Percentiles rank a stretch among this genome's conserved stretches.
Conservation (phyloP, 345 rosid species). For the Eucalyptus lansdowneana region DNA sequence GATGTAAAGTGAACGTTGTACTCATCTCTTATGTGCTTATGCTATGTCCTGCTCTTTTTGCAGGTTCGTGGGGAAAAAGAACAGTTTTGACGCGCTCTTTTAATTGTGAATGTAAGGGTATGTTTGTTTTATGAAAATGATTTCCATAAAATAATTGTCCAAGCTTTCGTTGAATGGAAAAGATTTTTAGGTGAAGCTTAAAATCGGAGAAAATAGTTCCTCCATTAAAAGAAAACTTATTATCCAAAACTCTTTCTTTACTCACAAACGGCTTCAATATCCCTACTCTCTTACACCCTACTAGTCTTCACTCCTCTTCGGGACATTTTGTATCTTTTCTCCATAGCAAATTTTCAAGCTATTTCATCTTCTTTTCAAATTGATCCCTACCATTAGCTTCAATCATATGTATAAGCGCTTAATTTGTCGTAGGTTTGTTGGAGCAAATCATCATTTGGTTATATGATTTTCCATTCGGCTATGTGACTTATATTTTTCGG, state of each 20-base stretch:
- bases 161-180: not conserved
- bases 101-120: not conserved
- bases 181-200: not conserved
- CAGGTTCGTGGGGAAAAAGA: not conserved
- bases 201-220: not conserved
- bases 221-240: not conserved
- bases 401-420: not conserved
- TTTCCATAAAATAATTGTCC: not conserved
- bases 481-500: not conserved
- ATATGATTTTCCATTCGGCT: not conserved
- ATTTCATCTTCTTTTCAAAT: not conserved
- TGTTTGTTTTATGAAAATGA: not conserved
- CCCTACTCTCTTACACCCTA: not conserved
- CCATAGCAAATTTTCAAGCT: not conserved
- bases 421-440: not conserved
- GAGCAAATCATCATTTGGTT: not conserved
- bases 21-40: not conserved
- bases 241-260: not conserved
- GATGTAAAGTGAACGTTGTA: not conserved
- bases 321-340: not conserved
- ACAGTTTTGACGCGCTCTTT: not conserved
- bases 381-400: not conserved
- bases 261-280: not conserved
- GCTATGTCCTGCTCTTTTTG: not conserved
- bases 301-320: not conserved